Evolutionary conservation across 495 filamentous ascomycete genomes (phyloP), one percentile per base, ranked within the genome.

Genomic region (Penicillium canariense): DNA sequence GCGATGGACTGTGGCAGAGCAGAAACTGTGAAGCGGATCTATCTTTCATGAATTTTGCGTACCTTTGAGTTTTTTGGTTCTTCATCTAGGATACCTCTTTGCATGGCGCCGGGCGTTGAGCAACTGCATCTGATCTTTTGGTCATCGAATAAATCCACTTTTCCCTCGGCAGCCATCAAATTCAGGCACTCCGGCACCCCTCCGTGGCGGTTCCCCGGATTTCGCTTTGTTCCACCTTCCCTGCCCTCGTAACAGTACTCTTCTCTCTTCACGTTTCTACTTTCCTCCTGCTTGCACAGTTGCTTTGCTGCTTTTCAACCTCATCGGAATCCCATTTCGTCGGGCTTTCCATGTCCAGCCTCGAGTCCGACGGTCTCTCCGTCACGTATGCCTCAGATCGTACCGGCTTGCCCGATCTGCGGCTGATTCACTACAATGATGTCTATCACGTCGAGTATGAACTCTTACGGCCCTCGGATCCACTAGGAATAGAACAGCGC

Each of bases 381-480:
- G 61, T 75, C 51, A 87, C 80, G 8, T 82, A 81, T 64, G 69
- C 75, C 46, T 83, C 80, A 18, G 76, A 77, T 10, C 71, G 70
- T 7, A 71, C 67, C 14, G 77, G 76, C 17, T 66, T 81, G 25
- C 89, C 89, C 15, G 87, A 88, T 69, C 73, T 96, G 23, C 83
- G 91, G 25, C 66, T 96, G 26, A 73, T 96, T 43, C 91, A 96
- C 75, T 96, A 85, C 76, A 96, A 96, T 70, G 91, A 96, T 69
- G 89, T 88, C 47, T 96, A 96, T 69, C 91, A 96, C 57, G 81
- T 96, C 44, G 89, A 94, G 77, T 81, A 73, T 54, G 72, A 65
- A 17, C 17, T 3, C 5, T 23, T 11, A n/a, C 12, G 9, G 23
- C 26, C 2, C 17, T 6, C 34, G 1, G 26, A 5, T 7, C 5